These are phyloP conservation scores for Pyropia haitanensis DNA, from an alignment of 23 red algal genomes.

Conservation along the genomic window DNA sequence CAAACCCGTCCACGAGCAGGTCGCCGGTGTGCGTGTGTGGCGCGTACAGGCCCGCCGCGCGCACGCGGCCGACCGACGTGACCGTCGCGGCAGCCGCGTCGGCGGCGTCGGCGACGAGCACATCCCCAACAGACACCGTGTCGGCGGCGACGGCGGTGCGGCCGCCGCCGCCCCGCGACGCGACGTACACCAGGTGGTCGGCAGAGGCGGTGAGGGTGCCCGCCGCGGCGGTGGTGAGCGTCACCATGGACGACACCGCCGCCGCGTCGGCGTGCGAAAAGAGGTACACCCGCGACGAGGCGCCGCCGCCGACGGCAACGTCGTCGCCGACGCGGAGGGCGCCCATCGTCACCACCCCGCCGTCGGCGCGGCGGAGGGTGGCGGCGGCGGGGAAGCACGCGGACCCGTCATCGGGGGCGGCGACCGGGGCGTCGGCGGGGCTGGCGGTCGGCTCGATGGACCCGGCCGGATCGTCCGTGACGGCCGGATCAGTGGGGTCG, in stretches of 20 bases:
- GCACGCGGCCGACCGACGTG: neutral
- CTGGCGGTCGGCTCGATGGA: too few species aligned
- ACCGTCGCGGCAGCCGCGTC: slow-evolving; percentile 2
- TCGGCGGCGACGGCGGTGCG: too few species aligned
- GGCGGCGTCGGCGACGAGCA: too few species aligned
- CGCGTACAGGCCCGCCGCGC: slow-evolving; percentile 27
- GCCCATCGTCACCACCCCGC: slow-evolving; percentile 10
- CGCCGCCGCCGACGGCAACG: slow-evolving; percentile 10
- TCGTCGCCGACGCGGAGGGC: slow-evolving; percentile 28
- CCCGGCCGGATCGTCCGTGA: too few species aligned
- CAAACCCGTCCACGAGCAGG: slow-evolving; percentile 48
- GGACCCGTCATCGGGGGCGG: slow-evolving; percentile 10
- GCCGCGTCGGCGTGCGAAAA: slow-evolving; percentile 23
- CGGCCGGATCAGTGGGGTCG: too few species aligned
- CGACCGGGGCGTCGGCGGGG: too few species aligned
- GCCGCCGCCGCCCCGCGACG: too few species aligned
- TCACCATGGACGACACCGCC: slow-evolving; percentile 18
- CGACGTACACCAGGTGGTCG: slow-evolving; percentile 32
- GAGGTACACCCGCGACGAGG: slow-evolving; percentile 2
- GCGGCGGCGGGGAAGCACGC: slow-evolving; percentile 54
- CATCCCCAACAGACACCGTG: too few species aligned
- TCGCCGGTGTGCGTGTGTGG: slow-evolving; percentile 48
- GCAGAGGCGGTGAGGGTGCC: slow-evolving; percentile 14
- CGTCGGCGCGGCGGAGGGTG: neutral
- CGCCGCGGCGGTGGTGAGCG: slow-evolving; percentile 8